Percentiles rank a stretch among this genome's conserved stretches.
These are phyloP conservation scores for Lunularia cruciata DNA, from an alignment of 225 moss, liverwort and hornwort genomes.

Conservation along the genomic window DNA sequence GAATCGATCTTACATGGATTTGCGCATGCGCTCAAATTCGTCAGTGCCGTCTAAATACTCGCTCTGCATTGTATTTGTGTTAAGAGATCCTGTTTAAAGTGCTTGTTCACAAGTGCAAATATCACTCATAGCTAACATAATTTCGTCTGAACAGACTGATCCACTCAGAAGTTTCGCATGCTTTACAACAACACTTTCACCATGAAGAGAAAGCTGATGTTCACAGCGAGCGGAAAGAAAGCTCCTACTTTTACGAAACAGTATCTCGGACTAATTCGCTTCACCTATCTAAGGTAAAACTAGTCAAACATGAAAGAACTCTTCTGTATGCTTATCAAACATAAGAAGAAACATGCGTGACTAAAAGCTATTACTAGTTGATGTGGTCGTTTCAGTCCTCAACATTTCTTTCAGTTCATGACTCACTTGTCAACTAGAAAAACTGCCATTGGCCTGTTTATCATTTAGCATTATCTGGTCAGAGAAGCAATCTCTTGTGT, in stretches of 20 bases:
- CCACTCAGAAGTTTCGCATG: not conserved
- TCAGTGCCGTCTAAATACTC: too few relatives aligned
- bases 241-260: not conserved
- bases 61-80: not conserved
- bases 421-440: too few relatives aligned
- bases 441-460: too few relatives aligned
- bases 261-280: not conserved
- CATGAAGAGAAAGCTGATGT: not conserved
- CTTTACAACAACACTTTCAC: slow-evolving; percentile 7
- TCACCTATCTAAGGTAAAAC: slow-evolving; percentile 1
- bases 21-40: slow-evolving; percentile 3
- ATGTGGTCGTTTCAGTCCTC: not conserved
- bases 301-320: too few relatives aligned
- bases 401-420: not conserved
- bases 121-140: not conserved
- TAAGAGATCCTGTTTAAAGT: too few relatives aligned
- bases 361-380: not conserved
- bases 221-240: not conserved
- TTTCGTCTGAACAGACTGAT: not conserved
- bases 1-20: slow-evolving; percentile 10
- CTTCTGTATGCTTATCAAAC: too few relatives aligned
- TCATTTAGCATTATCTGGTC: too few relatives aligned
- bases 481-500: too few relatives aligned
- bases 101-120: too few relatives aligned
- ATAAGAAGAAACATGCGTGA: too few relatives aligned